Evolutionary conservation across 306 rosid species (phyloP).

Genomic region (Cicer pinnatifidum): DNA sequence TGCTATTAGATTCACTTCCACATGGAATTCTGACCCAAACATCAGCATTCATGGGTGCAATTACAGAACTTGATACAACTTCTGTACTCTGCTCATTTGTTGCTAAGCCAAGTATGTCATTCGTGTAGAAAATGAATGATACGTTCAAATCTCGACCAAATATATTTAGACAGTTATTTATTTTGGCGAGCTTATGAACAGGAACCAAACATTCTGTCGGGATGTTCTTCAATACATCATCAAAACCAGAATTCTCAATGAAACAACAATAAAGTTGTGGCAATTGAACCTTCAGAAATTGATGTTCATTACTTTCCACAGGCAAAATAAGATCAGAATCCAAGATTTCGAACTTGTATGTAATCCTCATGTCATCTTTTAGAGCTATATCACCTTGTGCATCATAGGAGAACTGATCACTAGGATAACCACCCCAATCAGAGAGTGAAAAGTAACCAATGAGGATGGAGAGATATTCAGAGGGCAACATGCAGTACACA

Average conservation of each 20-base stretch:
- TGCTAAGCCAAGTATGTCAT: constrained; percentile 50
- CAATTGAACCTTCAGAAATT: constrained; percentile 70
- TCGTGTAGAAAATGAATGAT: constrained; percentile 58
- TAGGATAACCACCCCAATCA: constrained; percentile 73
- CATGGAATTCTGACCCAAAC: constrained; percentile 84
- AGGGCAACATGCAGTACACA: constrained; percentile 83
- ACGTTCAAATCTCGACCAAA: constrained; percentile 71
- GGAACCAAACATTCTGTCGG: constrained; percentile 65
- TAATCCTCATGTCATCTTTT: constrained; percentile 53
- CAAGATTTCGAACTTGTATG: constrained; percentile 78
- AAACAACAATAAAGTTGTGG: constrained; percentile 68
- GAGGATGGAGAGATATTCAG: constrained; percentile 82
- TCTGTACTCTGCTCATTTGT: constrained; percentile 47
- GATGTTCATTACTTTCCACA: constrained; percentile 64
- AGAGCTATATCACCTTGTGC: constrained; percentile 49
- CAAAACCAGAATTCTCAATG: constrained; percentile 50
- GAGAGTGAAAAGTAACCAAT: constrained; percentile 83
- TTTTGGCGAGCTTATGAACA: constrained; percentile 61
- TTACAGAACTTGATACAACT: constrained; percentile 50
- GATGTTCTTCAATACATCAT: constrained; percentile 55
- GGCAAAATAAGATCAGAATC: constrained; percentile 79
- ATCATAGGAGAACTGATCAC: constrained; percentile 41
- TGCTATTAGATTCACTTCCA: constrained; percentile 47
- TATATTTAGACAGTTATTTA: constrained; percentile 66
- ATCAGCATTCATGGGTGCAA: constrained; percentile 74